These are phyloP conservation scores for Pseudogymnoascus sp. DNA, from an alignment of 2,329 filamentous ascomycete species.

Conservation along the genomic window DNA sequence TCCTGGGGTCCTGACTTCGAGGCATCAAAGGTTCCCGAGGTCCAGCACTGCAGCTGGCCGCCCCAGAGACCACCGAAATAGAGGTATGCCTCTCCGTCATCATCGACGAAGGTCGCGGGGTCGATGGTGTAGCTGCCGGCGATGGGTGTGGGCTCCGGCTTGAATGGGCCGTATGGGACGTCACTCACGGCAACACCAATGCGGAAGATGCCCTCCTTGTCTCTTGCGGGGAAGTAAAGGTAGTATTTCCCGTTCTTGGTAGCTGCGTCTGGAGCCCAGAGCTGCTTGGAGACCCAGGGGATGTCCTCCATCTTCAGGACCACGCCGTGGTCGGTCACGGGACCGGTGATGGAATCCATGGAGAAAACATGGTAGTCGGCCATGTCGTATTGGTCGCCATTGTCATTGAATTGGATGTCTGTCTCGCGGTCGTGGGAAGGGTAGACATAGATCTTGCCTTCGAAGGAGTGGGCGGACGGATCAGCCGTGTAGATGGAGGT, in stretches of 20 bases:
- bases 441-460: constrained; percentile 68
- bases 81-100: constrained; percentile 56
- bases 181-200: constrained; percentile 63
- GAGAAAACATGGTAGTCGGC: constrained; percentile 72
- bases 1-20: constrained; percentile 50
- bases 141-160: constrained; percentile 55
- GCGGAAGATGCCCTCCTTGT: constrained; percentile 61
- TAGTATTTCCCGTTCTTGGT: constrained; percentile 63
- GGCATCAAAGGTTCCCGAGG: constrained; percentile 46
- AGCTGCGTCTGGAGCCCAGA: constrained; percentile 75
- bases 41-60: constrained; percentile 72
- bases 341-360: constrained; percentile 44
- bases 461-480: constrained; percentile 73
- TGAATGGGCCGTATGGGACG: constrained; percentile 62
- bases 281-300: constrained; percentile 70
- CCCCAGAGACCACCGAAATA: constrained; percentile 80
- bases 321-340: constrained; percentile 65
- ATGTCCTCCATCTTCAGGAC: constrained; percentile 57
- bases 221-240: constrained; percentile 69
- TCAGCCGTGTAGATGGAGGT: constrained; percentile 72
- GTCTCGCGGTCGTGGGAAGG: constrained; percentile 74
- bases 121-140: constrained; percentile 68
- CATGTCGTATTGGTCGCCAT: constrained; percentile 77
- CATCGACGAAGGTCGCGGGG: constrained; percentile 68
- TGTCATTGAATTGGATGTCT: constrained; percentile 68